A percentile compares a stretch with the other conserved stretches of the same genome.
Evolutionary conservation across 2,329 filamentous ascomycete genomes (phyloP).

Genomic region (Pseudocercospora ulei): DNA sequence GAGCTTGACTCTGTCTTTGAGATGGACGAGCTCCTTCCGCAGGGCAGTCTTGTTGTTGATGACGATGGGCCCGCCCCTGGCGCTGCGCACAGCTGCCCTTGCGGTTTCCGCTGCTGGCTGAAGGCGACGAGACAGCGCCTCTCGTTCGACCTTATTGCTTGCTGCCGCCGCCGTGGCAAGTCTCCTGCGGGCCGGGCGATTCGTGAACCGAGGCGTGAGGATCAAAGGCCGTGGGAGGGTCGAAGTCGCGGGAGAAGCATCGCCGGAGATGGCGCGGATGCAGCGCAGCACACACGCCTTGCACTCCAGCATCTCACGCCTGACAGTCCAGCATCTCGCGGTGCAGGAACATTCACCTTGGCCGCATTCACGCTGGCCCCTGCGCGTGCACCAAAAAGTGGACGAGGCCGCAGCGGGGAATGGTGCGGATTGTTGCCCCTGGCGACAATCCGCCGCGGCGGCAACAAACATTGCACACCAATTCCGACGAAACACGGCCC

Average conservation of each 20-base stretch:
- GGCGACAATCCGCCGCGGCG: not conserved
- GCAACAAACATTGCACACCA: slow-evolving; percentile 3
- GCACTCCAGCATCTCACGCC: slow-evolving; percentile 39
- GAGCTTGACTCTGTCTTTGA: slow-evolving; percentile 64
- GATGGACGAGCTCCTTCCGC: slow-evolving; percentile 51
- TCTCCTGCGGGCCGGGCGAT: slow-evolving; percentile 9
- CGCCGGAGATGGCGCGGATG: slow-evolving; percentile 36
- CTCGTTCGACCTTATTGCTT: slow-evolving; percentile 5
- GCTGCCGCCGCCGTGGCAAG: slow-evolving; percentile 13
- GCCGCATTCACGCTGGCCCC: too few species aligned
- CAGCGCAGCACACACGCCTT: slow-evolving; percentile 39
- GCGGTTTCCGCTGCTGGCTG: slow-evolving; percentile 19
- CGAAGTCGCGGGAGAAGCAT: slow-evolving; percentile 22
- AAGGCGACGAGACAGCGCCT: slow-evolving; percentile 30
- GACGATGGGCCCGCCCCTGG: slow-evolving; percentile 9
- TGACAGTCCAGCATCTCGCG: not conserved
- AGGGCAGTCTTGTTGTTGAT: slow-evolving; percentile 30
- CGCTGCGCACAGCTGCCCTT: slow-evolving; percentile 1
- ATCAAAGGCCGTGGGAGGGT: slow-evolving; percentile 19
- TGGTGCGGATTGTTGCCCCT: slow-evolving; percentile 13
- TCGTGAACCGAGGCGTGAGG: slow-evolving; percentile 22
- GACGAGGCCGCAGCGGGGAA: slow-evolving; percentile 2
- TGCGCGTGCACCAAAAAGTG: slow-evolving; percentile 5
- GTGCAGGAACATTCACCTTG: too few species aligned
- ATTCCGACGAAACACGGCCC: slow-evolving; percentile 4